Conservation (phyloP, 2,329 filamentous ascomycete genomes). For the Hysterium pulicare region DNA sequence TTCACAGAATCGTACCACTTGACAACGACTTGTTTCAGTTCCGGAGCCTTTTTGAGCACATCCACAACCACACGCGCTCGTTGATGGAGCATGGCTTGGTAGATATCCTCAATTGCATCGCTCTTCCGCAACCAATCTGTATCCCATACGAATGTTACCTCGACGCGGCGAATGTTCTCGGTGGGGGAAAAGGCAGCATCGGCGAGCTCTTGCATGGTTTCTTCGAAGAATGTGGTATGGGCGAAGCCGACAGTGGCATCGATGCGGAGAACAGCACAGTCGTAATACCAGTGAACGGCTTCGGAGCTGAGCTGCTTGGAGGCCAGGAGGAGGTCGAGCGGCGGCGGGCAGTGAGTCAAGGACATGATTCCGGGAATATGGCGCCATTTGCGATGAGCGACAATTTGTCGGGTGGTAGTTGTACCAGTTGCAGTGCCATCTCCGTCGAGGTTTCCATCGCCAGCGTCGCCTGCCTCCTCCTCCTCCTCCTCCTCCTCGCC, state of each 20-base stretch:
- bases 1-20: constrained; percentile 32
- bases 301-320: constrained; percentile 26
- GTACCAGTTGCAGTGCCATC: constrained; percentile 1
- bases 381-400: constrained; percentile 24
- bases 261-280: constrained; percentile 26
- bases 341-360: constrained; percentile 28
- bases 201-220: constrained; percentile 23
- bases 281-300: constrained; percentile 33
- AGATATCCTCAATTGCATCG: constrained; percentile 16
- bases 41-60: constrained; percentile 23
- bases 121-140: constrained; percentile 28
- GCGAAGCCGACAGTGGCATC: constrained; percentile 31
- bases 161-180: constrained; percentile 30
- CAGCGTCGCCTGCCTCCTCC: not conserved
- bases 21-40: constrained; percentile 23
- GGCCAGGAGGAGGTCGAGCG: constrained; percentile 25
- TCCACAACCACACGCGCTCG: constrained; percentile 21
- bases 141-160: constrained; percentile 33
- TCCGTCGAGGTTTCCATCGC: constrained; percentile 2
- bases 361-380: constrained; percentile 33
- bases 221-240: constrained; percentile 32
- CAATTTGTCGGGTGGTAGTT: not conserved
- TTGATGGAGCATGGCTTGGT: constrained; percentile 23
- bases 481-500: not conserved
- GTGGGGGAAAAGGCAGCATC: constrained; percentile 31